Conservation (phyloP, 495 filamentous ascomycete genomes). For the Talaromyces ruber region DNA sequence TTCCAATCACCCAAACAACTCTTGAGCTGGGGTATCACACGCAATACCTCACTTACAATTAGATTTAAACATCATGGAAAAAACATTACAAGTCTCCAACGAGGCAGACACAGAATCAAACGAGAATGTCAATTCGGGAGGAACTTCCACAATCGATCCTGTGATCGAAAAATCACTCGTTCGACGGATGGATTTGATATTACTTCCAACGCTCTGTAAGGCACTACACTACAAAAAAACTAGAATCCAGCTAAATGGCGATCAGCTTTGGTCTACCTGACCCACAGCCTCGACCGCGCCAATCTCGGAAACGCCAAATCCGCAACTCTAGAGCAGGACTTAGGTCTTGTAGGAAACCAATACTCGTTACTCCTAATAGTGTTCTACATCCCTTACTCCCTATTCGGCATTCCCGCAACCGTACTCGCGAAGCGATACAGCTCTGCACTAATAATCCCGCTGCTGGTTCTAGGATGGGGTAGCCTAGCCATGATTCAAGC, state of each 20-base stretch:
- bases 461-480: conserved; percentile 46
- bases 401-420: conserved; percentile 46
- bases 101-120: no score
- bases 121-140: no score
- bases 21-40: no score
- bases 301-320: conserved; percentile 58
- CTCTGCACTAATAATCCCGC: conserved; percentile 40
- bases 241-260: no score
- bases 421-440: conserved; percentile 52
- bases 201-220: not conserved
- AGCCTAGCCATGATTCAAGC: conserved; percentile 36
- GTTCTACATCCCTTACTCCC: conserved; percentile 60
- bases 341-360: conserved; percentile 43
- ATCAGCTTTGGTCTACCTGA: conserved; percentile 45
- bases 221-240: no score
- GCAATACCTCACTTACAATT: no score
- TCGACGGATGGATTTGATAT: not conserved
- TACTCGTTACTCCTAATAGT: conserved; percentile 55
- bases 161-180: not conserved
- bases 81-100: no score
- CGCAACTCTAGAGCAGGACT: conserved; percentile 32
- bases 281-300: conserved; percentile 45
- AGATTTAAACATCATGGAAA: no score
- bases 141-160: not conserved
- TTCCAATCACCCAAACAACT: no score